A percentile compares a stretch with the other conserved stretches of the same genome.
Conservation (phyloP, 129 eudicot genomes). For the Chrysanthemum seticuspe region DNA sequence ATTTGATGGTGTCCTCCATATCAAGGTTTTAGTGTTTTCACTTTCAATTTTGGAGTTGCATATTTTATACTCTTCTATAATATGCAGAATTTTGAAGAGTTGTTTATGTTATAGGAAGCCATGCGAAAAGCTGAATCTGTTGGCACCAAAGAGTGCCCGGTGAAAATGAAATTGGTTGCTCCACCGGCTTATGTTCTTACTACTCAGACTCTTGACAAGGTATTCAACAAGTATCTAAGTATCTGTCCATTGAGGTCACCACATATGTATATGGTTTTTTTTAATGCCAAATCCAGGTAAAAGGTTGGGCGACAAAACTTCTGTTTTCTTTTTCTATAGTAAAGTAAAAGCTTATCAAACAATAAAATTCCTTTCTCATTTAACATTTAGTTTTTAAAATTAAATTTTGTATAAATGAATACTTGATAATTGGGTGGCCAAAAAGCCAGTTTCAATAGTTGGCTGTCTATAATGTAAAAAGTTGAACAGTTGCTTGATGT, state of each 20-base stretch:
- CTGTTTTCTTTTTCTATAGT: too few relatives aligned
- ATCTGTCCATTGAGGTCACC: not conserved
- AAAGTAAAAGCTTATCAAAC: too few relatives aligned
- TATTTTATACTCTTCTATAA: not conserved
- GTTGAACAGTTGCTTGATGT: too few relatives aligned
- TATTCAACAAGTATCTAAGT: conserved; percentile 9
- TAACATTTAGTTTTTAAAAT: too few relatives aligned
- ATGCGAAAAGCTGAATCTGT: conserved; percentile 79
- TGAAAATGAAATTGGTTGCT: conserved; percentile 69
- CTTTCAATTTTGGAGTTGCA: not conserved
- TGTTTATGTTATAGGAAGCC: conserved; percentile 47
- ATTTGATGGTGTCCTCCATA: conserved; percentile 72
- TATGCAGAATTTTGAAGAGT: not conserved
- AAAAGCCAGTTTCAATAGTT: too few relatives aligned
- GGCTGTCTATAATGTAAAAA: too few relatives aligned
- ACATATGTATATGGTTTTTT: not conserved
- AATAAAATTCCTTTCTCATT: too few relatives aligned
- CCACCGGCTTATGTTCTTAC: conserved; percentile 67
- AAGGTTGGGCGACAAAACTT: too few relatives aligned
- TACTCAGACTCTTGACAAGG: conserved; percentile 76
- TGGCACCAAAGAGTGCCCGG: conserved; percentile 68
- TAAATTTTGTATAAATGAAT: too few relatives aligned
- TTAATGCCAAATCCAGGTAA: not conserved
- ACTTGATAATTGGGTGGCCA: too few relatives aligned
- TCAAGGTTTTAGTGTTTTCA: conserved; percentile 43